Percentiles rank a stretch among this genome's conserved stretches.
Conservation (phyloP, 257 asterid species). For the Handroanthus guayacan region DNA sequence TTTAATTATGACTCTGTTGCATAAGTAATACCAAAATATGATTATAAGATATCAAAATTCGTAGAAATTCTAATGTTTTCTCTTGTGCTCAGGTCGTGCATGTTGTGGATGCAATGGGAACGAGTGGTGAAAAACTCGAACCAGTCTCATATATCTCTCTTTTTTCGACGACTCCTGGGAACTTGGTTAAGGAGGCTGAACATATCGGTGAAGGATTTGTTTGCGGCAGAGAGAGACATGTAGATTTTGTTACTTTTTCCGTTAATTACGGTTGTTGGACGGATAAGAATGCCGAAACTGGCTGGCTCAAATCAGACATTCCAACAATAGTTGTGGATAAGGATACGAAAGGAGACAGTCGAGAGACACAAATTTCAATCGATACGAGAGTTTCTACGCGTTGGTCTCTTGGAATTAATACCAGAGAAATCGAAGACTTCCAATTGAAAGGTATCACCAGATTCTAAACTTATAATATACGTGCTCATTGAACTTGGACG, state of each 20-base stretch:
- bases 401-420: conserved; percentile 86
- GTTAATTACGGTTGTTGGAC: conserved; percentile 86
- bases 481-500: no score
- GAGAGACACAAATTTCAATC: conserved; percentile 60
- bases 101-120: conserved; percentile 70
- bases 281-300: conserved; percentile 48
- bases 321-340: conserved; percentile 67
- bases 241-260: conserved; percentile 83
- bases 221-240: conserved; percentile 68
- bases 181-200: conserved; percentile 70
- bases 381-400: conserved; percentile 78
- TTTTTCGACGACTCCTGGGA: conserved; percentile 89
- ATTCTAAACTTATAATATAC: not conserved
- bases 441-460: conserved; percentile 67
- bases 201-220: conserved; percentile 75
- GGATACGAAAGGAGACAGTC: conserved; percentile 56
- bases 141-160: conserved; percentile 70
- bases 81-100: conserved; percentile 75
- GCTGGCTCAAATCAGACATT: conserved; percentile 76
- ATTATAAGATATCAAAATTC: no score
- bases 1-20: no score
- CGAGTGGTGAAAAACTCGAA: conserved; percentile 44
- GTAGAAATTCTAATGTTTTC: not conserved
- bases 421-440: conserved; percentile 79
- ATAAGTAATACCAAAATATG: no score